Evolutionary conservation across 2,329 filamentous ascomycete species (phyloP), one percentile per base, ranked within the genome.

Genomic region (Lecanicillium sp.): DNA sequence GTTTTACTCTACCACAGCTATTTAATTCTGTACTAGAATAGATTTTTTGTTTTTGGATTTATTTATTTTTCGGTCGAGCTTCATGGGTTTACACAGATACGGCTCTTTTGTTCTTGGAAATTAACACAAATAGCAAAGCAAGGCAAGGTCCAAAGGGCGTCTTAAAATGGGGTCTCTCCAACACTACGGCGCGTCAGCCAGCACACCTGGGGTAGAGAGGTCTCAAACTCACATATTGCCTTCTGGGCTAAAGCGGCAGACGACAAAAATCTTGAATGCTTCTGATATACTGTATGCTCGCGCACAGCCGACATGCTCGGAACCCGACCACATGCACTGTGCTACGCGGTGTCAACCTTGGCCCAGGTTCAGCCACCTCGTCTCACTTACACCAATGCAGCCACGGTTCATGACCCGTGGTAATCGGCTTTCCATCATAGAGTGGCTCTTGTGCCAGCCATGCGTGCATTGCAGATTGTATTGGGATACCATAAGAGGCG

Each of bases 321-420:
- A 52, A 6, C 42, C 42, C 8, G 54, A 55, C 59, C 59, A 61
- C 55, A 62, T 55, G 22, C 54, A 58, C 41, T 62, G 59, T 18
- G 59, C 59, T 62, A 29, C n/a, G 3, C 29, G n/a, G 13, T 7
- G 32, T 48, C 18, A 52, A 43, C 34, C 30, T n/a, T n/a, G n/a
- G n/a, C n/a, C n/a, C 22, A 30, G 8, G 14, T 11, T 28, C 10
- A 17, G 5, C 19, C n/a, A 36, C 29, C 33, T 2, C 27, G 3
- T 4, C n/a, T 25, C 9, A 47, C 54, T 44, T 53, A 61, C 59
- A 57, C 57, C 57, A 61, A 29, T 62, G 59, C 17, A 60, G 51
- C 58, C 58, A 61, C 3, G 48, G 49, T 41, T 60, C 59, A 12
- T 54, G 48, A 6, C 58, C 58, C 6, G 53, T 54, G 12, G 45